phyloP scores from a whole-genome alignment of 257 asterid genomes.

The Forsythia suspensa region DNA sequence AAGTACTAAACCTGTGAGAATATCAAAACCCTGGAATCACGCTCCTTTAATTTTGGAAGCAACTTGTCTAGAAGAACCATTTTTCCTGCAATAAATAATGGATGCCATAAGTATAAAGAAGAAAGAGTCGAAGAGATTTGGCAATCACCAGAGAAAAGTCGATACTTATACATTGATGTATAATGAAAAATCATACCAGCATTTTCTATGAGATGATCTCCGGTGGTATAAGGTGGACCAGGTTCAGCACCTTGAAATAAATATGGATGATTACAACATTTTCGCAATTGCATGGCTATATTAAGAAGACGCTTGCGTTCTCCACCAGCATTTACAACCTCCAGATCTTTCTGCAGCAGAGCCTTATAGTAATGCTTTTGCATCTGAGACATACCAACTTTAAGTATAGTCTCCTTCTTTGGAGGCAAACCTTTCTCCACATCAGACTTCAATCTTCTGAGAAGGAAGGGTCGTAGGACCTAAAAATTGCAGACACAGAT shows the following conservation, averaged over 20 bases:
- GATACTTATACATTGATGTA: background rate
- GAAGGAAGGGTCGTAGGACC: constrained; percentile 99
- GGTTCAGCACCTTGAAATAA: constrained; percentile 99
- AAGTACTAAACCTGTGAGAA: constrained; percentile 75
- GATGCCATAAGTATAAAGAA: background rate
- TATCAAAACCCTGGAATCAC: constrained; percentile 96
- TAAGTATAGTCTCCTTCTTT: constrained; percentile 96
- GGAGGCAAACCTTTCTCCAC: constrained; percentile 99
- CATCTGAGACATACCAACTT: constrained; percentile 99
- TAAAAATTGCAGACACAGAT: constrained; percentile 24
- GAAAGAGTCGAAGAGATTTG: background rate
- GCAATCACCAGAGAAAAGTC: constrained; percentile 3
- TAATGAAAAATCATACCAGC: constrained; percentile 62
- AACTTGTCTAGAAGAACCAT: constrained; percentile 99
- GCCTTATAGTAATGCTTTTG: constrained; percentile 92
- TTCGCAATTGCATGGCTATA: constrained; percentile 98
- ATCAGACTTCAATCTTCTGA: constrained; percentile 95
- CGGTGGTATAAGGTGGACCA: constrained; percentile 97
- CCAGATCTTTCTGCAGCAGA: constrained; percentile 96
- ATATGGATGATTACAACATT: constrained; percentile 99
- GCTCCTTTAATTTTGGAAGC: constrained; percentile 95
- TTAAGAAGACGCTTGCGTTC: constrained; percentile 99
- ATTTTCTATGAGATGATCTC: constrained; percentile 90
- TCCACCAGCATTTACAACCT: constrained; percentile 99
- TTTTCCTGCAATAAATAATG: constrained; percentile 60